A percentile compares a stretch with the other conserved stretches of the same genome.
phyloP scores from a whole-genome alignment of 805 yeast species.

The Barnettozyma sp. region DNA sequence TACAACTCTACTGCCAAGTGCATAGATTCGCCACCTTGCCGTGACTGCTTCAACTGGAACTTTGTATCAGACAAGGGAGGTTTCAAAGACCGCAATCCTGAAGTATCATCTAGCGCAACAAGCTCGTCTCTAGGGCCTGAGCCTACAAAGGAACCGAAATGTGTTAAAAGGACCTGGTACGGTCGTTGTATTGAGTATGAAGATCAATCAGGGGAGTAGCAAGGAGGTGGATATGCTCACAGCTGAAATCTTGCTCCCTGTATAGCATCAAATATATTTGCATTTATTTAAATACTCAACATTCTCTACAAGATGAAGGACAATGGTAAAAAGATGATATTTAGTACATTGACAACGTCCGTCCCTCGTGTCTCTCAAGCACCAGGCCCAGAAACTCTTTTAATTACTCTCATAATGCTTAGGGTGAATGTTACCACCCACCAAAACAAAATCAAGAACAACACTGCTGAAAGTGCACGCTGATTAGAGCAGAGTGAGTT shows the following conservation, averaged over 20 bases:
- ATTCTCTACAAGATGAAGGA: no score
- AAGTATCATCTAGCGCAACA: constrained; percentile 1
- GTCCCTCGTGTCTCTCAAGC: no score
- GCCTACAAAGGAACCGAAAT: constrained; percentile 23
- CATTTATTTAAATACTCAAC: no score
- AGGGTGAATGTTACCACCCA: constrained; percentile 87
- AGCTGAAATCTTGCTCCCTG: no score
- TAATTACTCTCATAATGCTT: constrained; percentile 77
- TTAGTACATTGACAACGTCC: no score
- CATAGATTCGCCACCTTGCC: constrained; percentile 69
- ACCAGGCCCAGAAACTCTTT: constrained; percentile 37
- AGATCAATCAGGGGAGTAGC: constrained; percentile 11
- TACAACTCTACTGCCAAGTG: constrained; percentile 80
- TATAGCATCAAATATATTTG: no score
- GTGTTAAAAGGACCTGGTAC: constrained; percentile 38
- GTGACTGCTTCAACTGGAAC: constrained; percentile 88
- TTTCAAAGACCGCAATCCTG: constrained; percentile 4
- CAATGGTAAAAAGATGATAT: no score
- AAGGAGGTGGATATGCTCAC: no score
- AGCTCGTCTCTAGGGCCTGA: constrained; percentile 5
- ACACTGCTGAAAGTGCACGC: constrained; percentile 66
- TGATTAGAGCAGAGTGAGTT: constrained; percentile 69
- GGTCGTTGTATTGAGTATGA: constrained; percentile 48
- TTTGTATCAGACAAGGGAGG: constrained; percentile 42
- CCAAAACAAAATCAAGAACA: constrained; percentile 64